Evolutionary conservation across 2,329 filamentous ascomycete genomes (phyloP), one percentile per base, ranked within the genome.

Genomic region (Stylonectria norvegica): DNA sequence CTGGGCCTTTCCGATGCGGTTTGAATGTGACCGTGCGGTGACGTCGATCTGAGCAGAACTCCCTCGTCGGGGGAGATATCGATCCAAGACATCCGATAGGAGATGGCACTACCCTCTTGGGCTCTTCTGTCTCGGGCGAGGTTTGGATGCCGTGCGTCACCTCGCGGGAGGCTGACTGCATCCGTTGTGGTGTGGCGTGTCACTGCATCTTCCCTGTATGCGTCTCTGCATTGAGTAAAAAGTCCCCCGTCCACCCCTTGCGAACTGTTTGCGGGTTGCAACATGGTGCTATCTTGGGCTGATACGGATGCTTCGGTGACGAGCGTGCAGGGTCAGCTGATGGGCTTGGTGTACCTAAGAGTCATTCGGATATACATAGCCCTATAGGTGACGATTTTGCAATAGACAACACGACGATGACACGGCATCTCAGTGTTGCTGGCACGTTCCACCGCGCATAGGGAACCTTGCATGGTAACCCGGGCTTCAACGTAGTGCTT

Each of bases 301-400:
- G 41, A 22, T 37, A 34, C 38, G 40, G 23, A 41, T 40, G 31
- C 33, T 37, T 41, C 42, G 40, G 27, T 35, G 29, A 40, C 30
- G 37, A 38, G 36, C 49, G 39, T 41, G 43, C 44, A 45, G 44
- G 45, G 51, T 54, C 53, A 56, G 51, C 51, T 48, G 53, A 51
- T 41, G 35, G 37, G 38, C 19, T 18, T 40, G 43, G 53, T 45
- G 53, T 49, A 53, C 38, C 44, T 40, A 43, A 44, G 53, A 56
- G 53, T 56, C 53, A 56, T 55, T 53, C 49, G 43, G 45, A 27
- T 50, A 47, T 50, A 40, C 29, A 44, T 45, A n/a, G n/a, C n/a
- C n/a, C n/a, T n/a, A n/a, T n/a, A 55, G 53, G 45, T 36, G 33
- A 39, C 44, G 38, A 14, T 42, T 50, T 55, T 55, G 51, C 53